Evolutionary conservation across 108 stramenopile genomes (phyloP), one percentile per base, ranked within the genome.

Genomic region (Pinguiococcus pyrenoidosus): DNA sequence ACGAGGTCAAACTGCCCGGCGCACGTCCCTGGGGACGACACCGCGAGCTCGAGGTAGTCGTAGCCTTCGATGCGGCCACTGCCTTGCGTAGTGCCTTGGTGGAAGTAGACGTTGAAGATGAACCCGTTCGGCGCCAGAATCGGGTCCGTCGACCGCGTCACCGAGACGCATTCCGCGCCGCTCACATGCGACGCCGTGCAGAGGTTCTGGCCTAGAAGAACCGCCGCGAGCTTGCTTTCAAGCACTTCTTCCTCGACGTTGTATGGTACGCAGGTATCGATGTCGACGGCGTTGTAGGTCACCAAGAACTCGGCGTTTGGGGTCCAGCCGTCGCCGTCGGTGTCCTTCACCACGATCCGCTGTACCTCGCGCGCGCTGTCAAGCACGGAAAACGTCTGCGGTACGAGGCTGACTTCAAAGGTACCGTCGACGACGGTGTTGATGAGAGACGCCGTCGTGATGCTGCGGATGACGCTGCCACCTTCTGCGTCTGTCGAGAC

Each of bases 41-140:
- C n/a, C n/a, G n/a, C n/a, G 26, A 55, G 44, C 4, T 44, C 54
- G 13, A 5, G 25, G 32, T 32, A 36, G 5, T 42, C 45, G 44
- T 44, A 55, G 2, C 44, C 44, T 16, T 55, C 41, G 14, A 44
- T 29, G 20, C 44, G 44, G 14, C 45, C 44, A 4, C 44, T 55
- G 21, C 44, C 54, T 24, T 55, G 44, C 54, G 44, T 14, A 7
- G 32, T 18, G 36, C 46, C 8, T 0, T 13, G 14, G 17, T 72
- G 59, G 48, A 75, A 77, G 69, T 77, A 77, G 2, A 79, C 32
- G 17, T 46, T 60, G 52, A 73, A 82, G 25, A 79, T 52, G 61
- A 62, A 65, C 18, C 80, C 80, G 61, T 75, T 78, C 22, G 80
- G 80, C 9, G 76, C 76, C n/a, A 37, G 44, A 0, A 54, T 41